A percentile compares a stretch with the other conserved stretches of the same genome.
phyloP scores from a whole-genome alignment of 306 rosid species.

The Acacia confusa region DNA sequence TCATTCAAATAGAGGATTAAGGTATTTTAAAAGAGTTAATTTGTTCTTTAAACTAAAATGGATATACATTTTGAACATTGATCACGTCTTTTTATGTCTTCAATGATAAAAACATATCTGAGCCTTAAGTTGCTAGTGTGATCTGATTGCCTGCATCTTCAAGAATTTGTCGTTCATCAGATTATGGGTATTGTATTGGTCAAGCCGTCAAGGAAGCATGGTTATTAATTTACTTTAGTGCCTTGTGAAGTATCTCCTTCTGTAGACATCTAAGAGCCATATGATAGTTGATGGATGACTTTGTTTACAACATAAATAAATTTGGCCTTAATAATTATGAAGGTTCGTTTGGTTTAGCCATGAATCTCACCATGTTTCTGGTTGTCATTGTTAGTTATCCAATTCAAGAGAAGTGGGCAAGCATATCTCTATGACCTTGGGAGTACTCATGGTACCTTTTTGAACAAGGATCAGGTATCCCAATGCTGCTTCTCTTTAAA shows the following conservation, averaged over 20 bases:
- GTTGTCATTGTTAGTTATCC: slow-evolving; percentile 61
- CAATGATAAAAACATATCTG: slow-evolving; percentile 15
- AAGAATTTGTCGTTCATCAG: background rate
- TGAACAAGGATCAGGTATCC: slow-evolving; percentile 86
- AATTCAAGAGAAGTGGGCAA: slow-evolving; percentile 76
- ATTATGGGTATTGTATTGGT: background rate
- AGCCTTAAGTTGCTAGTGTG: background rate
- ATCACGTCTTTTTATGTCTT: background rate
- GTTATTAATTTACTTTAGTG: background rate
- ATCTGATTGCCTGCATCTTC: slow-evolving; percentile 6
- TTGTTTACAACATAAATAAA: slow-evolving; percentile 1
- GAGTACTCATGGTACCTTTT: slow-evolving; percentile 89
- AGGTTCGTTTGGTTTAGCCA: background rate
- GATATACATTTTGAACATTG: background rate
- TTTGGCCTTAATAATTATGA: background rate
- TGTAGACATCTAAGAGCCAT: slow-evolving; percentile 5
- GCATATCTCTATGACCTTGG: slow-evolving; percentile 95
- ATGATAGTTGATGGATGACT: slow-evolving; percentile 4
- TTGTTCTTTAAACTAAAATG: slow-evolving; percentile 2
- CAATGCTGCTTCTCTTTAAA: slow-evolving; percentile 6
- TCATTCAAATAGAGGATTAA: too few relatives aligned
- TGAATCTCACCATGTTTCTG: slow-evolving; percentile 32
- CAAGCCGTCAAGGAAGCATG: background rate
- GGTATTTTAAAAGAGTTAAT: background rate
- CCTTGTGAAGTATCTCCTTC: background rate